Conservation (phyloP, 2,329 filamentous ascomycete genomes). For the Neofusicoccum sp. region DNA sequence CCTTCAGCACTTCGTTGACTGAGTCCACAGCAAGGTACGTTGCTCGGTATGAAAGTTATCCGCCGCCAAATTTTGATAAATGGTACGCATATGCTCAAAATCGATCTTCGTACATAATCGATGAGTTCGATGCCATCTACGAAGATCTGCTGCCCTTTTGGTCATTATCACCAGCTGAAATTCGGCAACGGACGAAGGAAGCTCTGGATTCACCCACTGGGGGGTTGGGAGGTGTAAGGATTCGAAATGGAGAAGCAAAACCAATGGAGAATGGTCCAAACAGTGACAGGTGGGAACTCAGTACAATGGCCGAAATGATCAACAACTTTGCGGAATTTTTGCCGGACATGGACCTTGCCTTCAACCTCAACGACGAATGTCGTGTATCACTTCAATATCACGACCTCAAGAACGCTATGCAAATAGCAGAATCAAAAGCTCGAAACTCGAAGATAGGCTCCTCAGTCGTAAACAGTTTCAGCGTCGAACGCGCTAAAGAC, state of each 20-base stretch:
- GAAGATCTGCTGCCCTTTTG: slow-evolving; percentile 51
- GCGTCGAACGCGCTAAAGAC: too few species aligned
- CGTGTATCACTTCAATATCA: slow-evolving; percentile 50
- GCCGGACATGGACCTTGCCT: slow-evolving; percentile 48
- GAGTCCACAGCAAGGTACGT: too few species aligned
- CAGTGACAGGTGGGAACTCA: not conserved
- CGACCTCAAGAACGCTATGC: slow-evolving; percentile 41
- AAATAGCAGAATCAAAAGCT: too few species aligned
- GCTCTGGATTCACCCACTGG: not conserved
- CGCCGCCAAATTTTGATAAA: slow-evolving; percentile 50
- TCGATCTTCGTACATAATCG: slow-evolving; percentile 44
- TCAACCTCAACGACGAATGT: slow-evolving; percentile 52
- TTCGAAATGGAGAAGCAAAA: slow-evolving; percentile 35
- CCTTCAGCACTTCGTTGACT: too few species aligned
- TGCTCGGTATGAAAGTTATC: too few species aligned
- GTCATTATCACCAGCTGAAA: slow-evolving; percentile 42
- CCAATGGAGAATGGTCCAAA: not conserved
- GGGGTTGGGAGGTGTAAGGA: slow-evolving; percentile 37
- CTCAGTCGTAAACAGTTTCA: too few species aligned
- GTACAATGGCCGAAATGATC: slow-evolving; percentile 10
- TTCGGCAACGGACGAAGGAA: slow-evolving; percentile 31
- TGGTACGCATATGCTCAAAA: slow-evolving; percentile 48
- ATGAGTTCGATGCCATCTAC: slow-evolving; percentile 54
- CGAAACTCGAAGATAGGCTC: too few species aligned
- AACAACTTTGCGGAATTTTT: slow-evolving; percentile 40